Evolutionary conservation across 768 basidiomycete species (phyloP).

Genomic region (Myochromella boudieri): DNA sequence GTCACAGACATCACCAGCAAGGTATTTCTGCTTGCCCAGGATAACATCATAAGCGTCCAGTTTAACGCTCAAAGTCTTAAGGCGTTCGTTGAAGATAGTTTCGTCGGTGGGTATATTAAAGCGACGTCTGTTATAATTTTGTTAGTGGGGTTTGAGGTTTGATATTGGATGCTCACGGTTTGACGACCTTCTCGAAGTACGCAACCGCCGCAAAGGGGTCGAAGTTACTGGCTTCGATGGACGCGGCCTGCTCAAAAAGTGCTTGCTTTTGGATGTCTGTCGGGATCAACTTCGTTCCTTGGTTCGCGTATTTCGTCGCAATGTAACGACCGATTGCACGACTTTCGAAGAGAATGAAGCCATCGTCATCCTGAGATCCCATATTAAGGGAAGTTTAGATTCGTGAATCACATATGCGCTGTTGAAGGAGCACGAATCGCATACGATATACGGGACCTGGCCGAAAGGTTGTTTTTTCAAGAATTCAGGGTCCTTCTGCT

Average conservation of each 20-base stretch:
- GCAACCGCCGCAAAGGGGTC: slow-evolving; percentile 38
- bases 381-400: neutral
- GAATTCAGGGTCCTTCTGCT: slow-evolving; percentile 39
- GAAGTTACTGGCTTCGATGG: slow-evolving; percentile 46
- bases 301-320: slow-evolving; percentile 43
- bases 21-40: slow-evolving; percentile 53
- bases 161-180: slow-evolving; percentile 43
- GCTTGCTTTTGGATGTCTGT: slow-evolving; percentile 29
- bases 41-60: slow-evolving; percentile 58
- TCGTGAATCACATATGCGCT: slow-evolving; percentile 13
- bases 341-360: slow-evolving; percentile 34
- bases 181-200: slow-evolving; percentile 47
- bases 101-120: too few species aligned
- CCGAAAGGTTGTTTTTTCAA: slow-evolving; percentile 52
- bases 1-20: slow-evolving; percentile 52
- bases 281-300: slow-evolving; percentile 55
- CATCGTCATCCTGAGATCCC: slow-evolving; percentile 22
- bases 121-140: too few species aligned
- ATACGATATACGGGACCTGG: slow-evolving; percentile 33
- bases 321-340: slow-evolving; percentile 55
- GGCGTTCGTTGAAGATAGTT: slow-evolving; percentile 31
- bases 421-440: neutral
- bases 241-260: slow-evolving; percentile 37
- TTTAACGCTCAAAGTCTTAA: slow-evolving; percentile 33
- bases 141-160: too few species aligned